phyloP scores from a whole-genome alignment of 257 asterid genomes.

The Solanum rostratum region DNA sequence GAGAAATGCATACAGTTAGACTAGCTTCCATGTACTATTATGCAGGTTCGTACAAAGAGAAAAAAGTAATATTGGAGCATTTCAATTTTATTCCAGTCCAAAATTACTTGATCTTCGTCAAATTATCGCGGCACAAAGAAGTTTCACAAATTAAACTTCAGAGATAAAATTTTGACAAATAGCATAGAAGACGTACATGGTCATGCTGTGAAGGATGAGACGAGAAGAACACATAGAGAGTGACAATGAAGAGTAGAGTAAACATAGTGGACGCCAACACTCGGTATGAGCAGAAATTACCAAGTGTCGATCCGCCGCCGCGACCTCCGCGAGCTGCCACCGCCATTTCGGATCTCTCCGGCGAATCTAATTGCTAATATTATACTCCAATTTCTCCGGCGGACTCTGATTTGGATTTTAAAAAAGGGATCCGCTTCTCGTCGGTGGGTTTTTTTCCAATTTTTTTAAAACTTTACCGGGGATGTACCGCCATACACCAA shows the following conservation, averaged over 20 bases:
- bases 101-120: not conserved
- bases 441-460: no score
- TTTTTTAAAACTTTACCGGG: no score
- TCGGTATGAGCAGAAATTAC: constrained; percentile 76
- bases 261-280: constrained; percentile 83
- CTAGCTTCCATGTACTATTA: not conserved
- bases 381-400: not conserved
- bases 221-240: constrained; percentile 70
- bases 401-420: no score
- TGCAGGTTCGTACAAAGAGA: not conserved
- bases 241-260: constrained; percentile 68
- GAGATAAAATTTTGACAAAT: not conserved
- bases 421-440: no score
- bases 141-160: not conserved
- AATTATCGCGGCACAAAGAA: not conserved
- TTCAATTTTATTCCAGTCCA: not conserved
- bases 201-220: constrained; percentile 49
- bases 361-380: not conserved
- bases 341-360: constrained; percentile 38
- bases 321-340: constrained; percentile 76
- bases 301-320: constrained; percentile 60
- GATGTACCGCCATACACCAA: no score
- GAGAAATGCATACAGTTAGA: not conserved
- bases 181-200: constrained; percentile 20
- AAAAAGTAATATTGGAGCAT: not conserved